These are phyloP conservation scores for Chaetomiaceae sp. DNA, from an alignment of 2,329 filamentous ascomycete species.

Conservation along the genomic window DNA sequence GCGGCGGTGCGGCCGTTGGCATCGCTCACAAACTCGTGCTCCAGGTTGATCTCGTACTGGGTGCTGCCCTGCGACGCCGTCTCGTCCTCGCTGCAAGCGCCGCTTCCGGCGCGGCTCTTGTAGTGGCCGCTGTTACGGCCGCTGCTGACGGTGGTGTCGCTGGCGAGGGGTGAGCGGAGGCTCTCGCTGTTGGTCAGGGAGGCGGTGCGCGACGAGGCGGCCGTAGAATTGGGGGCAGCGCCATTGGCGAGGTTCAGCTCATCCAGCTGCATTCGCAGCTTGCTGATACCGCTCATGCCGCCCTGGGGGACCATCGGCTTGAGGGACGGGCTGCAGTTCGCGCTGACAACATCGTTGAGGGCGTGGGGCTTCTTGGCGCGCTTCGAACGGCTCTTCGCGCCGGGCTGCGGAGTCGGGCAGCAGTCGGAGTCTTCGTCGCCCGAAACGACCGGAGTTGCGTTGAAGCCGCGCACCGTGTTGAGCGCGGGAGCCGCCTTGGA, in stretches of 20 bases:
- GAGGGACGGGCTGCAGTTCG: slow-evolving; percentile 59
- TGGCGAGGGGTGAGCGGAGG: slow-evolving; percentile 32
- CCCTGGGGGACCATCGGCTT: slow-evolving; percentile 48
- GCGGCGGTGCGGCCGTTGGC: slow-evolving; percentile 50
- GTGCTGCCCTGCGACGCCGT: slow-evolving; percentile 67
- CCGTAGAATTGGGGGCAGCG: slow-evolving; percentile 24
- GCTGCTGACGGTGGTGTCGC: slow-evolving; percentile 52
- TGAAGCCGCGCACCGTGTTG: slow-evolving; percentile 55
- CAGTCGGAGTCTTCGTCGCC: slow-evolving; percentile 56
- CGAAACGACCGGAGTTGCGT: slow-evolving; percentile 48
- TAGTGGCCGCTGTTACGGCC: slow-evolving; percentile 48
- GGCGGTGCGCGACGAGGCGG: slow-evolving; percentile 45
- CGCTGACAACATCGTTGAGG: slow-evolving; percentile 56
- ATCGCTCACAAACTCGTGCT: slow-evolving; percentile 78
- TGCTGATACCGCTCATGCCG: slow-evolving; percentile 69
- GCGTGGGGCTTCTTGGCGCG: slow-evolving; percentile 31
- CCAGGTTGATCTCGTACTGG: slow-evolving; percentile 79
- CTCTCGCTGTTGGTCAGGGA: slow-evolving; percentile 53
- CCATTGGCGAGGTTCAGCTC: slow-evolving; percentile 68
- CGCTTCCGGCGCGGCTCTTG: slow-evolving; percentile 48
- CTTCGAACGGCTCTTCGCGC: slow-evolving; percentile 16
- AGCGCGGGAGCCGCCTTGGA: slow-evolving; percentile 45
- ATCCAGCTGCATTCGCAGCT: slow-evolving; percentile 76
- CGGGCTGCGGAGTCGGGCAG: slow-evolving; percentile 29
- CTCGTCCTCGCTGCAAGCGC: slow-evolving; percentile 58